phyloP scores from a whole-genome alignment of 257 asterid species.

The Nicotiana knightiana region DNA sequence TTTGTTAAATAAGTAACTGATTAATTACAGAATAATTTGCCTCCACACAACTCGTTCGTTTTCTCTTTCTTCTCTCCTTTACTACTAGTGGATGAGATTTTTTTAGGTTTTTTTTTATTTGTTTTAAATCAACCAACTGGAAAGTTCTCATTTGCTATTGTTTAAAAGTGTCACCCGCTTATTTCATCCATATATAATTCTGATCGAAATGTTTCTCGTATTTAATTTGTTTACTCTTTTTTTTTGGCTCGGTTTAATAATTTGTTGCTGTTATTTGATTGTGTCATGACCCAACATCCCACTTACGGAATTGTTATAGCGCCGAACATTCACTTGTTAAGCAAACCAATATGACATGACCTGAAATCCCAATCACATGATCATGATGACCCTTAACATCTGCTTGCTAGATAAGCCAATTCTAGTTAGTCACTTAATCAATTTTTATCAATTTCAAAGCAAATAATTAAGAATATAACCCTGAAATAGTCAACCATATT shows the following conservation, averaged over 20 bases:
- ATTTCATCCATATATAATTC: neutral
- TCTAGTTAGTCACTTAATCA: no score
- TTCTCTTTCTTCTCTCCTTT: neutral
- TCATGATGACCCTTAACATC: no score
- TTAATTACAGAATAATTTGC: no score
- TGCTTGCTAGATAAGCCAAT: no score
- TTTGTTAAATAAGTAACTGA: neutral
- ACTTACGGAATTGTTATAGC: fast-evolving
- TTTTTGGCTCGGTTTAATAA: neutral
- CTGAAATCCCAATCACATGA: no score
- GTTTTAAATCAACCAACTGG: neutral
- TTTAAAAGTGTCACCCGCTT: neutral
- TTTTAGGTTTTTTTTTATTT: no score
- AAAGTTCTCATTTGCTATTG: neutral
- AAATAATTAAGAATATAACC: no score
- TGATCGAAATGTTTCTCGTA: neutral
- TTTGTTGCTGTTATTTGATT: neutral
- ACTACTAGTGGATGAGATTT: neutral
- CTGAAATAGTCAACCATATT: no score
- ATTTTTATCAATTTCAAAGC: no score
- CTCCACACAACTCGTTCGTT: neutral
- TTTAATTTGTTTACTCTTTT: neutral
- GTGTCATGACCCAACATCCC: no score
- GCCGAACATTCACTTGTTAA: no score
- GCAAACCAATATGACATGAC: no score